Percentiles rank a stretch among this genome's conserved stretches.
phyloP scores from a whole-genome alignment of 2,329 filamentous ascomycete species.

The Lachnum nothofagi region DNA sequence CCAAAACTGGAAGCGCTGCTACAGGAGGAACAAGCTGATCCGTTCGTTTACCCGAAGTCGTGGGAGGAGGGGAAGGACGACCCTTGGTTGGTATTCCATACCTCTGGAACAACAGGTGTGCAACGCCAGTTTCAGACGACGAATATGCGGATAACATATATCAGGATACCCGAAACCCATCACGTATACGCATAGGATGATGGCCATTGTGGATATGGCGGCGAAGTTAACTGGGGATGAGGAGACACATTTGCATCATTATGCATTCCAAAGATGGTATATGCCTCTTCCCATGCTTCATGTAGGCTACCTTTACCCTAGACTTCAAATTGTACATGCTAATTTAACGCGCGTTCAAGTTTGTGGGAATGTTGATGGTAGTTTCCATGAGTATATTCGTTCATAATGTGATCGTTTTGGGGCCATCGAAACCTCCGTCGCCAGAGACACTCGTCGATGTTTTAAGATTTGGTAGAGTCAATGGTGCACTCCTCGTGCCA shows the following conservation, averaged over 20 bases:
- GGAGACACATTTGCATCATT: background rate
- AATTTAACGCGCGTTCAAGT: too few relatives aligned
- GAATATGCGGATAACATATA: background rate
- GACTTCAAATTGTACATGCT: too few relatives aligned
- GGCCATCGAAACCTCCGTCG: too few relatives aligned
- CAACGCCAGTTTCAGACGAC: background rate
- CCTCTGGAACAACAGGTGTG: constrained; percentile 7
- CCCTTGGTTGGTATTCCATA: constrained; percentile 9
- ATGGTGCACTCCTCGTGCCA: too few relatives aligned
- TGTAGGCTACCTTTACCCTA: background rate
- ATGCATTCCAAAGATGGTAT: constrained; percentile 2
- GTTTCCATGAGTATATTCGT: too few relatives aligned
- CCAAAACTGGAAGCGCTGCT: background rate
- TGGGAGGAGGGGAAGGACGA: constrained; percentile 4
- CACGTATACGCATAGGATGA: constrained; percentile 11
- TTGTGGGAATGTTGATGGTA: too few relatives aligned
- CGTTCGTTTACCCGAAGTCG: background rate
- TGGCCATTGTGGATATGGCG: constrained; percentile 4
- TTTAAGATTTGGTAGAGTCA: too few relatives aligned
- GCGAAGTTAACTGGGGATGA: background rate
- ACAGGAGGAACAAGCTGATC: background rate
- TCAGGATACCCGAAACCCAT: constrained; percentile 5
- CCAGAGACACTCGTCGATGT: too few relatives aligned
- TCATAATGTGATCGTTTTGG: too few relatives aligned
- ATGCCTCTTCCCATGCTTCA: constrained; percentile 5